Conservation (phyloP, 306 rosid species). For the Sphenostylis stenocarpa region DNA sequence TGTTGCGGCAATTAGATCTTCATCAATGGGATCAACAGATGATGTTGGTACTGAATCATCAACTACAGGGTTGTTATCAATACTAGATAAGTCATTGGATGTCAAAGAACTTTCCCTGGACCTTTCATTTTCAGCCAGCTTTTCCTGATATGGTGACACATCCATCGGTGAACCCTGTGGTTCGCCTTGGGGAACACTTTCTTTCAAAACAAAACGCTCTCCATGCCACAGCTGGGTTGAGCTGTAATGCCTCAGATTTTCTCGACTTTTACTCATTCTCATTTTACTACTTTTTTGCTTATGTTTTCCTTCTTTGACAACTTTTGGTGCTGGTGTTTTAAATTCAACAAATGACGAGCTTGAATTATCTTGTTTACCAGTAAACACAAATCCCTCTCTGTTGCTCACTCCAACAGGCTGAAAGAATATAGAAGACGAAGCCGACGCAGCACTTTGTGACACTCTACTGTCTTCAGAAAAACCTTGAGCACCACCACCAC, state of each 20-base stretch:
- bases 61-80: slow-evolving; percentile 15
- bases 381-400: slow-evolving; percentile 49
- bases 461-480: slow-evolving; percentile 30
- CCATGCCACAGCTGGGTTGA: slow-evolving; percentile 44
- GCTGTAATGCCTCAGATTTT: slow-evolving; percentile 47
- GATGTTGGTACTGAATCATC: slow-evolving; percentile 31
- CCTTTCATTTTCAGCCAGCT: slow-evolving; percentile 44
- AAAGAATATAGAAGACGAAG: slow-evolving; percentile 40
- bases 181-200: slow-evolving; percentile 45
- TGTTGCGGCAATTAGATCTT: slow-evolving; percentile 62
- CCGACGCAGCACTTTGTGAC: slow-evolving; percentile 32
- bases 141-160: slow-evolving; percentile 84
- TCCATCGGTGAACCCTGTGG: slow-evolving; percentile 80
- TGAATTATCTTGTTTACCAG: slow-evolving; percentile 46
- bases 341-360: slow-evolving; percentile 57
- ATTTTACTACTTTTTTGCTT: slow-evolving; percentile 50
- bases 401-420: slow-evolving; percentile 41
- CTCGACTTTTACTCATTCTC: slow-evolving; percentile 54
- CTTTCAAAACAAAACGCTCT: slow-evolving; percentile 53
- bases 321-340: slow-evolving; percentile 49
- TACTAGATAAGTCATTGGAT: slow-evolving; percentile 55
- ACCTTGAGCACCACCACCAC: slow-evolving; percentile 39
- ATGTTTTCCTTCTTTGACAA: slow-evolving; percentile 53
- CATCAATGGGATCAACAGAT: slow-evolving; percentile 54
- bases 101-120: slow-evolving; percentile 64